A percentile compares a stretch with the other conserved stretches of the same genome.
Evolutionary conservation across 345 rosid genomes (phyloP).

Genomic region (Eucalyptus caleyi): DNA sequence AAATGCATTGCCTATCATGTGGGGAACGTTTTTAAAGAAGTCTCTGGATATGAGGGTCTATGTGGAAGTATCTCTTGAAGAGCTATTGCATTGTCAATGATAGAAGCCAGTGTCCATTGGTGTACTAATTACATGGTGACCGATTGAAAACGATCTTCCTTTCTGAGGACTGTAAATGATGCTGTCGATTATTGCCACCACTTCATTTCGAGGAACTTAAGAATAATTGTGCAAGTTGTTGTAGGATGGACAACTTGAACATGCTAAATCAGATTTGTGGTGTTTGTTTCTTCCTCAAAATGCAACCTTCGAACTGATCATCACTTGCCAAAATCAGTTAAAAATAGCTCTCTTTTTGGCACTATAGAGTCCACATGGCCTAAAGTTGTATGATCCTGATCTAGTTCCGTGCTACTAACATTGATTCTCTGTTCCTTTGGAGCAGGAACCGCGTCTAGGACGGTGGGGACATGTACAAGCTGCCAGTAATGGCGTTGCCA

Average conservation of each 20-base stretch:
- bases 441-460: slow-evolving; percentile 91
- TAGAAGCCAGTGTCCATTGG: not conserved
- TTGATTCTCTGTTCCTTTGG: not conserved
- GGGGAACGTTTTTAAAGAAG: not conserved
- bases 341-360: not conserved
- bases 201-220: not conserved
- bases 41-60: not conserved
- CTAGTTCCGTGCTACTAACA: not conserved
- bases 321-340: not conserved
- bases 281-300: not conserved
- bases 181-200: not conserved
- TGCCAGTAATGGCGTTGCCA: slow-evolving; percentile 71
- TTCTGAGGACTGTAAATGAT: not conserved
- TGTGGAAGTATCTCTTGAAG: not conserved
- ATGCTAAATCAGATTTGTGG: not conserved
- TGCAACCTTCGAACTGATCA: not conserved
- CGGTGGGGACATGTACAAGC: slow-evolving; percentile 62
- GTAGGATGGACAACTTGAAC: not conserved
- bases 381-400: not conserved
- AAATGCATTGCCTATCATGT: not conserved
- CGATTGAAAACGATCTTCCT: not conserved
- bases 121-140: not conserved
- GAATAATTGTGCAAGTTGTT: not conserved
- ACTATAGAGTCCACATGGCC: not conserved
- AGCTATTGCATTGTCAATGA: not conserved